Percentiles rank a stretch among this genome's conserved stretches.
Evolutionary conservation across 192 early-diverging fungal genomes (phyloP).

Genomic region (Coemansia aciculifera): DNA sequence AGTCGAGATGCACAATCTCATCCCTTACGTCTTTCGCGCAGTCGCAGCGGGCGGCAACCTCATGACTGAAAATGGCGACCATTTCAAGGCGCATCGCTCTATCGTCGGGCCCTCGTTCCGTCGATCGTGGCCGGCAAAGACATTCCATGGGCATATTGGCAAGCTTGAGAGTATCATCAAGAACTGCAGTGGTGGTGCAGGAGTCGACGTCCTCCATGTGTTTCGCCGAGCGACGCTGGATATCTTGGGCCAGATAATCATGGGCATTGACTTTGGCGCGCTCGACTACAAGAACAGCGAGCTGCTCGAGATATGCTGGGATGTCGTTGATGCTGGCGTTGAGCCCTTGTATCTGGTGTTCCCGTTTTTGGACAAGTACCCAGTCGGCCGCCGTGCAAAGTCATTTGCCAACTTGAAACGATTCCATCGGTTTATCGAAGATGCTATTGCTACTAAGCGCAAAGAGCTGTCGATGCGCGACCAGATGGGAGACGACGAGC

Average conservation of each 20-base stretch:
- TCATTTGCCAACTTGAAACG: constrained; percentile 42
- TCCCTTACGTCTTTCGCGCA: constrained; percentile 44
- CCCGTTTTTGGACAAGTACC: constrained; percentile 52
- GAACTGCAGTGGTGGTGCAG: background rate
- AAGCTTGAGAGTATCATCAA: constrained; percentile 39
- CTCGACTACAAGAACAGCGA: constrained; percentile 45
- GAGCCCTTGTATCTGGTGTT: constrained; percentile 53
- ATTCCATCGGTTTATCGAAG: constrained; percentile 50
- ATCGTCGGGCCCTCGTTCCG: constrained; percentile 52
- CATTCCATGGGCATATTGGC: constrained; percentile 30
- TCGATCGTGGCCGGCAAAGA: constrained; percentile 43
- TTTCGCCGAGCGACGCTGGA: constrained; percentile 49
- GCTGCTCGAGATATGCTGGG: constrained; percentile 49
- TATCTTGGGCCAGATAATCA: constrained; percentile 45
- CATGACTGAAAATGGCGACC: constrained; percentile 51
- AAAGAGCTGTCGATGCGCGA: constrained; percentile 19
- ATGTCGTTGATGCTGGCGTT: constrained; percentile 47
- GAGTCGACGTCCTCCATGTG: constrained; percentile 32
- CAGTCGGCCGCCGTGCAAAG: constrained; percentile 36
- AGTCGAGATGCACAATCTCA: constrained; percentile 50
- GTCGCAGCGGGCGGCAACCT: constrained; percentile 50
- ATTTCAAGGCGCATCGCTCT: constrained; percentile 44
- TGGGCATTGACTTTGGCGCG: constrained; percentile 52
- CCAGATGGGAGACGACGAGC: constrained; percentile 29
- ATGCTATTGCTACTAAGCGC: constrained; percentile 36